Evolutionary conservation across 1,139 yeast species (phyloP).

Genomic region (Suhomyces wounanorum): DNA sequence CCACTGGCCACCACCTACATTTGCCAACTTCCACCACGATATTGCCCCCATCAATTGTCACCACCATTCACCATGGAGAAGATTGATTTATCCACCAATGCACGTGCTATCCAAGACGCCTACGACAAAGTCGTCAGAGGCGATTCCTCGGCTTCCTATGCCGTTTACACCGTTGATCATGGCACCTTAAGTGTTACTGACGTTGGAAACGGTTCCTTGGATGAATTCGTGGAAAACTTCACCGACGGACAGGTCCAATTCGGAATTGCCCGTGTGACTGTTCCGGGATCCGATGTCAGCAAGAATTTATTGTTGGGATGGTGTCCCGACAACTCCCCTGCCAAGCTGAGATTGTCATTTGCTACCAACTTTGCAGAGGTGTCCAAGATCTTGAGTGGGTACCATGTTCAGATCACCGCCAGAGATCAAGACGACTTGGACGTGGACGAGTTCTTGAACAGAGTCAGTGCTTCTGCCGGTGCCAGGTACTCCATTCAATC

Average conservation of each 20-base stretch:
- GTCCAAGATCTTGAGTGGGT: slow-evolving; percentile 69
- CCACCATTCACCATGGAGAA: slow-evolving; percentile 45
- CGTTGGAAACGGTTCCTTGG: slow-evolving; percentile 65
- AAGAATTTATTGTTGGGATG: slow-evolving; percentile 88
- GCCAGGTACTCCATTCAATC: slow-evolving; percentile 81
- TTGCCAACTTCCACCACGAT: neutral
- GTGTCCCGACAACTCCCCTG: slow-evolving; percentile 88
- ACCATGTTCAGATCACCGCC: slow-evolving; percentile 97
- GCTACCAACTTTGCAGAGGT: slow-evolving; percentile 77
- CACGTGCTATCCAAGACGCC: slow-evolving; percentile 60
- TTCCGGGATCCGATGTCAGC: slow-evolving; percentile 85
- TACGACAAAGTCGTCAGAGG: slow-evolving; percentile 69
- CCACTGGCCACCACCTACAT: slow-evolving; percentile 5
- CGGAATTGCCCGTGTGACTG: slow-evolving; percentile 85
- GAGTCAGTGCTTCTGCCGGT: slow-evolving; percentile 91
- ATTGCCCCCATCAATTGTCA: slow-evolving; percentile 2
- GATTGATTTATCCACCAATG: slow-evolving; percentile 57
- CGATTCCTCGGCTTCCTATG: slow-evolving; percentile 56
- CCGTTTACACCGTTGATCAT: slow-evolving; percentile 63
- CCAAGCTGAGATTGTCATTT: slow-evolving; percentile 71
- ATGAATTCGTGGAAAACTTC: slow-evolving; percentile 78
- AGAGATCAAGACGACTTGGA: slow-evolving; percentile 89
- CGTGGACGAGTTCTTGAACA: slow-evolving; percentile 69
- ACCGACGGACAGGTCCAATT: slow-evolving; percentile 89
- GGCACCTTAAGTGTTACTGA: slow-evolving; percentile 58